Base-by-base conservation (phyloP, 768 basidiomycete species). In the Lactarius indigo region DNA sequence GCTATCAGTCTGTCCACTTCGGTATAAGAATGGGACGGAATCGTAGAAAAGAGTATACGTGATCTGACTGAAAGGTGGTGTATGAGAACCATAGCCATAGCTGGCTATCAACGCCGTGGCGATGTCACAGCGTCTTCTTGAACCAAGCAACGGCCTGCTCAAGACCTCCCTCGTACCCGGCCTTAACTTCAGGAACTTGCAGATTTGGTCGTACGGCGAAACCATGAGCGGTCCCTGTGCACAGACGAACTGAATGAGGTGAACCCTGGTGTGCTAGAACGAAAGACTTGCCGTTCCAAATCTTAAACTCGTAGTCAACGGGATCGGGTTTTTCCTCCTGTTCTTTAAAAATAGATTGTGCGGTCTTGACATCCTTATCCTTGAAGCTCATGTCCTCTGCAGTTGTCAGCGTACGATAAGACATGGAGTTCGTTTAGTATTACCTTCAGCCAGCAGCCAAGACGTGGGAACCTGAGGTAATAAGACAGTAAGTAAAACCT, bases 151-250 rank as follows among this genome's bases (percentile, higher is more conserved):
- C 73, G 0, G 77, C 76, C 63, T 82, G 79, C n/a, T 78, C 74
- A 50, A 82, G 74, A 12, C 80, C 77, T 18, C 77, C 75, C 60
- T 85, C 79, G 65, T 78, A 85, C 3, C 75, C 82, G 55, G 76
- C 77, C 68, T 79, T 79, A 57, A 83, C 77, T 33, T 80, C 79
- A 1, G 79, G 77, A 15, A 79, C 74, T 7, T 66, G 70, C 41
- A 83, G 73, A 64, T 82, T 80, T 3, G 83, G 83, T 15, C 83
- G 77, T 30, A 76, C 74, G 3, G 82, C 82, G 30, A 85, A 85
- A 30, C 84, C 81, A 62, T 83, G 84, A 8, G 69, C 72, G 18
- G 80, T 84, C 68, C 79, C 83, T 83, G 55, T 8, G 58, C n/a
- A 44, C n/a, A 4, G 26, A 15, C 47, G 64, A 20, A 71, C 54